Evolutionary conservation across 495 filamentous ascomycete species (phyloP).

Genomic region (Staphylotrichum tortipilum): DNA sequence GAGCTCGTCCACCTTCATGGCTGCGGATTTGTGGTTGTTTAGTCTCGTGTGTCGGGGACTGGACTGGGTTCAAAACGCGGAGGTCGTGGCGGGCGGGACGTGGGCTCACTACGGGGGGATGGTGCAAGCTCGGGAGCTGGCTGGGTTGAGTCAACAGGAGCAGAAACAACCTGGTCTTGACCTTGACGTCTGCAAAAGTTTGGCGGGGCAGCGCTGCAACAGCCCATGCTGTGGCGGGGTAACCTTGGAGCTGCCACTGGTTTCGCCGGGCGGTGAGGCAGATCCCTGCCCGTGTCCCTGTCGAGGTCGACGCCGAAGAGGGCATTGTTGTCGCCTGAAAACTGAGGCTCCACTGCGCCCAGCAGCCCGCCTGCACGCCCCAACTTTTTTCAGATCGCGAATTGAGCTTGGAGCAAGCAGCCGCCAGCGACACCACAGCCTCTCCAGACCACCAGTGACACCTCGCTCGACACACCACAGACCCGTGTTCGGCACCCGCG

Average conservation of each 20-base stretch:
- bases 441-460: too few relatives aligned
- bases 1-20: conserved; percentile 48
- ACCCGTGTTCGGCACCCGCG: background rate
- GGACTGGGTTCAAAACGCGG: too few relatives aligned
- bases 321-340: too few relatives aligned
- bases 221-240: conserved; percentile 13
- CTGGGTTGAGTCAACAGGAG: conserved; percentile 18
- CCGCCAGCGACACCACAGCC: too few relatives aligned
- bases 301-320: too few relatives aligned
- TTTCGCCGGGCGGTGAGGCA: conserved; percentile 14
- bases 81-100: too few relatives aligned
- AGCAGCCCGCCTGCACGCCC: conserved; percentile 4
- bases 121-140: background rate
- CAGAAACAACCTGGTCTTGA: too few relatives aligned
- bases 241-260: too few relatives aligned
- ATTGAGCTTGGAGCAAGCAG: too few relatives aligned
- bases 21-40: background rate
- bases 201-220: conserved; percentile 21
- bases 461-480: too few relatives aligned
- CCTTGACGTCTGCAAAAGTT: conserved; percentile 10
- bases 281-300: too few relatives aligned
- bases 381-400: conserved; percentile 21
- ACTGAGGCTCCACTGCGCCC: conserved; percentile 8
- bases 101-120: too few relatives aligned
- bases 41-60: background rate